Base-by-base conservation (phyloP, 306 rosid species). In the Lathyrus tuberosus region DNA sequence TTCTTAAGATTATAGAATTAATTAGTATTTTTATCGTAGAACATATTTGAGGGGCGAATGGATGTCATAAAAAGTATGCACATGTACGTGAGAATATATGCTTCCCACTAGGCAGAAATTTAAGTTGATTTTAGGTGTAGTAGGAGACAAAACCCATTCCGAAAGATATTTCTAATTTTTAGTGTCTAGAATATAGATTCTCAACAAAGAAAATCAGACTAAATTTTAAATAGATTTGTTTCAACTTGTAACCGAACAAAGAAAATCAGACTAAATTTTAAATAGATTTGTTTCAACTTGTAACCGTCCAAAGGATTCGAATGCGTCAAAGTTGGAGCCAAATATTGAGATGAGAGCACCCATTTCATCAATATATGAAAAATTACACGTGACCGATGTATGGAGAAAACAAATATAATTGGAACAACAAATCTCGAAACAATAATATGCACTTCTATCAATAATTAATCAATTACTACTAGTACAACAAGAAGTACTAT, bases 31-130 rank as follows among this genome's bases (percentile, higher is more conserved):
- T 33, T 33, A 26, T 26, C 30, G 30, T 26, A 26, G 4, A 24
- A 24, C 26, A 24, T 24, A 24, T 33, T 6, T 20, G 38, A 33
- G 38, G 38, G 38, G 30, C 30, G 30, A 26, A 26, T 26, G 30
- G 30, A 26, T 26, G 30, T 6, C 38, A 6, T 33, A 24, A 2
- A 33, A 33, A 33, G 38, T 1, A 57, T 62, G 79, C 71, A 63
- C 35, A 44, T 68, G 73, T 69, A 82, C 79, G 79, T 84, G 84
- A 79, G 53, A 62, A 68, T 86, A 82, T 85, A 65, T 84, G 91
- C 67, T 20, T 15, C 72, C 78, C 85, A 69, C 65, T 73, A 2
- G 46, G 13, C 44, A 2, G 44, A 40, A 40, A 40, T 40, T 40
- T 40, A 40, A 40, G 44, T 40, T 40, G 44, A 41, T 41, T 20